Conservation (phyloP, 2,329 filamentous ascomycete genomes). For the Boeremia lycopersici region DNA sequence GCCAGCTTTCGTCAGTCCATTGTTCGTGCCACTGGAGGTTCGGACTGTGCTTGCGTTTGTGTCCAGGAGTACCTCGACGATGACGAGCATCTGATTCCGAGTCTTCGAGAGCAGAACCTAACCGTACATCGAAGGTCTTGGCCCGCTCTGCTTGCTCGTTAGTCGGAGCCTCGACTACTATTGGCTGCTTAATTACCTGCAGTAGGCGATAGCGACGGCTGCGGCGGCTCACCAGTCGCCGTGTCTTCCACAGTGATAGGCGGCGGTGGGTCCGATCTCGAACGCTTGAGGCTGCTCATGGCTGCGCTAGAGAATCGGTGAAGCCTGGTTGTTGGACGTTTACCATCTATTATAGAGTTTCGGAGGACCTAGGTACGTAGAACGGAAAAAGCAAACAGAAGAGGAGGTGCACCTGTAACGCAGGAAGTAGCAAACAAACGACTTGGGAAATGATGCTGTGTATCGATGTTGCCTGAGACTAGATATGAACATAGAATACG, state of each 20-base stretch:
- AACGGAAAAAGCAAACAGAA: conserved; percentile 3
- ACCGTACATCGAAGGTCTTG: conserved; percentile 22
- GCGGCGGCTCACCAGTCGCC: conserved; percentile 27
- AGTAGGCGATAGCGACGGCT: conserved; percentile 31
- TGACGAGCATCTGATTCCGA: conserved; percentile 18
- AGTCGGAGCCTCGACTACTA: background rate
- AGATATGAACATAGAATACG: background rate
- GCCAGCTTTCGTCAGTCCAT: conserved; percentile 47
- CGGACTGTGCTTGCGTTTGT: conserved; percentile 42
- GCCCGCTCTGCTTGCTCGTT: conserved; percentile 18
- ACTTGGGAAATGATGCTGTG: background rate
- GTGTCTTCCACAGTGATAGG: conserved; percentile 46
- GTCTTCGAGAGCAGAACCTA: conserved; percentile 18
- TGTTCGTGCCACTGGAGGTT: conserved; percentile 46
- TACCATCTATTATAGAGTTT: background rate
- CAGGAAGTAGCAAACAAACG: conserved; percentile 3
- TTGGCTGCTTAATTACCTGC: conserved; percentile 15
- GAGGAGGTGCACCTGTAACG: conserved; percentile 2
- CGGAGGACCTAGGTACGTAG: background rate
- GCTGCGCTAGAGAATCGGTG: background rate
- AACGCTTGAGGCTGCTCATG: conserved; percentile 14
- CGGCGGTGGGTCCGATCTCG: conserved; percentile 34
- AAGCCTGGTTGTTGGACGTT: background rate
- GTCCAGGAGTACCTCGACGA: conserved; percentile 29
- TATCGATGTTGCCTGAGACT: conserved; percentile 3